Evolutionary conservation across 208 protist genomes (phyloP), one percentile per base, ranked within the genome.

Genomic region (Leishmania aethiopica): DNA sequence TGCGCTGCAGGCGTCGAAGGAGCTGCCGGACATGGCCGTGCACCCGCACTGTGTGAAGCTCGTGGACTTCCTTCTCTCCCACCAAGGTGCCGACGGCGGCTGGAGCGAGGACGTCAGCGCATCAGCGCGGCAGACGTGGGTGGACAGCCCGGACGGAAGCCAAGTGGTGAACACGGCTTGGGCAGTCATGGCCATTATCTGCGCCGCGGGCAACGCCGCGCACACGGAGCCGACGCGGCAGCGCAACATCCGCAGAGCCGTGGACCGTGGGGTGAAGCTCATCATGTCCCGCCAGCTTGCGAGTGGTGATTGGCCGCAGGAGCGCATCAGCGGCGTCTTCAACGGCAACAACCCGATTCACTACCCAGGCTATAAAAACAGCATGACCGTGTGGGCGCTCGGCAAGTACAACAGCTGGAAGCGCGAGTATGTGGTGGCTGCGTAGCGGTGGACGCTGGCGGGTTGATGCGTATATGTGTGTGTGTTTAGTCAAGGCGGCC

Each of bases 311-410:
- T 99, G 95, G 94, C 67, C 85, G 3, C 97, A 99, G 91, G 95
- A 99, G 90, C 88, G 95, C 74, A 99, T 99, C 79, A 96, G 90
- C 80, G 99, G 99, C 49, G 96, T 99, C 45, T 99, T 99, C 89
- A 99, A 99, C 91, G 97, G 97, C 70, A 99, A 98, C 89, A 99
- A 99, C 89, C 96, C 96, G 45, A 99, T 99, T 80, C 93, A 97
- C 85, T 99, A 99, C 90, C 95, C 97, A 0, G 91, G 93, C n/a
- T 99, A 99, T 85, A 98, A 97, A 84, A 98, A 99, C 84, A 93
- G 90, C 25, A 99, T 99, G 94, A 88, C 99, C 67, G 96, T 99
- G 69, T 99, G 99, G 99, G 98, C 99, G 10, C 88, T 99, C 2
- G 98, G 95, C 0, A 88, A 69, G 90, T 98, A 98, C 85, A 92